Conservation (phyloP, 805 yeast genomes). For the Candida anglica region DNA sequence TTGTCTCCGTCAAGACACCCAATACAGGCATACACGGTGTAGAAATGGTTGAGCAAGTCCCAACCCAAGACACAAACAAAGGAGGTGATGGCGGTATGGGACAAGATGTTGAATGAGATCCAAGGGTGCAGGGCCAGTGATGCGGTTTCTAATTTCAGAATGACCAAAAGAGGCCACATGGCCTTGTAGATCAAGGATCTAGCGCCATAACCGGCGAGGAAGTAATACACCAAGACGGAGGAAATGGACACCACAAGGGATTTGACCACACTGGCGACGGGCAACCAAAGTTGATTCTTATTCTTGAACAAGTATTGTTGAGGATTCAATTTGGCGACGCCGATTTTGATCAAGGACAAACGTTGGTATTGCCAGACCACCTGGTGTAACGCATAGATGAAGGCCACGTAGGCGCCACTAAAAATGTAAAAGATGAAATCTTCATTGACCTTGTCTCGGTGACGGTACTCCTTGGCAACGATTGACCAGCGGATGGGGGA, state of each 20-base stretch:
- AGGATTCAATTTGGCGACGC: slow-evolving; percentile 39
- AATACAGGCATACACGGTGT: slow-evolving; percentile 61
- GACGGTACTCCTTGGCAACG: slow-evolving; percentile 25
- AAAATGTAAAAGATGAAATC: slow-evolving; percentile 50
- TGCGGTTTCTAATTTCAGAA: slow-evolving; percentile 29
- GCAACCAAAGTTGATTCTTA: too few relatives aligned
- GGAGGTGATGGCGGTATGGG: background rate
- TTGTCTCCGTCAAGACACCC: slow-evolving; percentile 70
- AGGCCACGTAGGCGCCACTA: slow-evolving; percentile 35
- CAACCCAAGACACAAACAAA: slow-evolving; percentile 38
- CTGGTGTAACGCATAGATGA: slow-evolving; percentile 49
- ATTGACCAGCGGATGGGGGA: background rate
- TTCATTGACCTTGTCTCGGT: slow-evolving; percentile 35
- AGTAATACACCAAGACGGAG: background rate
- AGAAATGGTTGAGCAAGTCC: slow-evolving; percentile 57
- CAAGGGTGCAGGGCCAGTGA: background rate
- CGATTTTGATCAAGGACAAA: slow-evolving; percentile 45
- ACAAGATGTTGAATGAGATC: background rate
- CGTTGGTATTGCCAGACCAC: slow-evolving; percentile 52
- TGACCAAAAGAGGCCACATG: slow-evolving; percentile 18
- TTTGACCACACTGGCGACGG: background rate
- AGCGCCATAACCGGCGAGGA: background rate
- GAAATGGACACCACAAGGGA: background rate
- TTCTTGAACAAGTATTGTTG: background rate
- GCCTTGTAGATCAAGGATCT: slow-evolving; percentile 23